Percentiles rank a stretch among this genome's conserved stretches.
Conservation (phyloP, 257 asterid genomes). For the Plantago elongata region DNA sequence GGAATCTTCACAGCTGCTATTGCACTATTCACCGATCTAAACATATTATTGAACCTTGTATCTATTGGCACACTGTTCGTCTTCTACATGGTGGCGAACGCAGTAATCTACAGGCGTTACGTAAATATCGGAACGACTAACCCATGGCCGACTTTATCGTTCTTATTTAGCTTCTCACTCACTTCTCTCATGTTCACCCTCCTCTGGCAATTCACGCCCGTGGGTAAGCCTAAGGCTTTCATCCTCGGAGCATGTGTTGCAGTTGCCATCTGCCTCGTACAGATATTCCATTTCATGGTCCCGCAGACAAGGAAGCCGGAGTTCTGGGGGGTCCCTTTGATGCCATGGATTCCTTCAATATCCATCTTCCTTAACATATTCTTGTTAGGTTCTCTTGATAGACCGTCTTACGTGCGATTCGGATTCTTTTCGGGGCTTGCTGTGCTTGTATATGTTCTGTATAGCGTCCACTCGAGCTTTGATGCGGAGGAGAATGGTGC, state of each 20-base stretch:
- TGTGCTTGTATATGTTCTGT: conserved; percentile 57
- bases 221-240: conserved; percentile 56
- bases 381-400: conserved; percentile 66
- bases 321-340: conserved; percentile 91
- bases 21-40: conserved; percentile 72
- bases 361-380: conserved; percentile 86
- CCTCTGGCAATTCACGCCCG: conserved; percentile 58
- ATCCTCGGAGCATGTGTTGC: conserved; percentile 60
- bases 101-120: conserved; percentile 83
- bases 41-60: conserved; percentile 62
- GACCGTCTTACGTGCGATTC: conserved; percentile 60
- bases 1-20: conserved; percentile 82
- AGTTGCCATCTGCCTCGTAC: conserved; percentile 44
- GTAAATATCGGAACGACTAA: conserved; percentile 52
- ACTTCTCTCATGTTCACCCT: conserved; percentile 60
- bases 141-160: conserved; percentile 73
- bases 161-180: conserved; percentile 51
- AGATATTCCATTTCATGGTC: conserved; percentile 58
- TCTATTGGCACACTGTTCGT: conserved; percentile 87
- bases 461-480: conserved; percentile 89
- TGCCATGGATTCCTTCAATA: conserved; percentile 94
- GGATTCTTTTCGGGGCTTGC: conserved; percentile 70
- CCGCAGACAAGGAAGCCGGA: conserved; percentile 74
- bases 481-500: conserved; percentile 74
- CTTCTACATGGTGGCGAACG: conserved; percentile 90